These are phyloP conservation scores for Ophiocordyceps camponoti-floridani DNA, from an alignment of 2,329 filamentous ascomycete species.

Conservation along the genomic window DNA sequence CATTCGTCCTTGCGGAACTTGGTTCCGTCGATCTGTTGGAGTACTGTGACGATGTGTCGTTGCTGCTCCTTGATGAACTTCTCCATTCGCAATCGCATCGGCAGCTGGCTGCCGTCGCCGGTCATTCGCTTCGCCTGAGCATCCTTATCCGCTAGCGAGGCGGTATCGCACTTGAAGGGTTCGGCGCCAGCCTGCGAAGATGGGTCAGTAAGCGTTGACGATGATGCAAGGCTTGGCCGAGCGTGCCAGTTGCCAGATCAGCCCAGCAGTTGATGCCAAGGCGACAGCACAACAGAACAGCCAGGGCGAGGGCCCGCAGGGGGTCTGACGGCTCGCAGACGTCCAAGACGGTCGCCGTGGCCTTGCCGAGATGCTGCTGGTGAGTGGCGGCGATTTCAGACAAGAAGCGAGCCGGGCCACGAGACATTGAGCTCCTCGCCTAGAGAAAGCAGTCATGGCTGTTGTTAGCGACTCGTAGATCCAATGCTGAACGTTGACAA, in stretches of 20 bases:
- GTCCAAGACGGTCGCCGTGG: conserved; percentile 9
- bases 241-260: conserved; percentile 42
- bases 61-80: conserved; percentile 89
- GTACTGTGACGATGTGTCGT: conserved; percentile 63
- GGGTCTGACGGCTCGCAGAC: conserved; percentile 6
- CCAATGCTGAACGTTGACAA: no score
- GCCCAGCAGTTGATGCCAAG: conserved; percentile 30
- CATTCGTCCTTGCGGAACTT: conserved; percentile 74
- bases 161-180: conserved; percentile 34
- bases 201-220: conserved; percentile 3
- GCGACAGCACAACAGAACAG: conserved; percentile 14
- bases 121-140: conserved; percentile 58
- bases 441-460: conserved; percentile 11
- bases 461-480: no score
- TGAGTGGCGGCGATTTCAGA: conserved; percentile 2
- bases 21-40: conserved; percentile 70
- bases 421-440: conserved; percentile 12
- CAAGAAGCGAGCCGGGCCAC: conserved; percentile 11
- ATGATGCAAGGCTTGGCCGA: conserved; percentile 1
- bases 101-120: conserved; percentile 52
- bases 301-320: conserved; percentile 5
- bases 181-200: conserved; percentile 20
- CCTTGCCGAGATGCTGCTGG: conserved; percentile 1
- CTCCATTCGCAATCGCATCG: conserved; percentile 97
- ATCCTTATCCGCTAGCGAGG: conserved; percentile 73